These are phyloP conservation scores for Aureobasidium melanogenum DNA, from an alignment of 2,329 filamentous ascomycete genomes.

Conservation along the genomic window DNA sequence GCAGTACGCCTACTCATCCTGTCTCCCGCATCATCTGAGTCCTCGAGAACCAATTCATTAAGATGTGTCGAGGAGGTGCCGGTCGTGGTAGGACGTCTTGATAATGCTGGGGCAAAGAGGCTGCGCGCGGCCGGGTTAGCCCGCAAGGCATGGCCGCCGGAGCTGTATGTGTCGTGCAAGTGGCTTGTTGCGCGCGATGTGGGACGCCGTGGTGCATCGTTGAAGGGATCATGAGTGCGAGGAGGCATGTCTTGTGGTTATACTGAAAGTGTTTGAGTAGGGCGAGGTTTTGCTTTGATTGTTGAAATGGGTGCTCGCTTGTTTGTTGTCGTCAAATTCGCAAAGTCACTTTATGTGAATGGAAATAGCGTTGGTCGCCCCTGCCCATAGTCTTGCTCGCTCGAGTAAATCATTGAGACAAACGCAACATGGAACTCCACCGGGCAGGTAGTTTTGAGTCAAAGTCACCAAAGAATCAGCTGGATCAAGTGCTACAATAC, in stretches of 20 bases:
- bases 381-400: neutral
- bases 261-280: neutral
- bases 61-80: neutral
- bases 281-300: no score
- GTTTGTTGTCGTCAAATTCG: neutral
- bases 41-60: conserved; percentile 7
- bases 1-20: neutral
- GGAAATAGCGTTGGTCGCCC: neutral
- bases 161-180: conserved; percentile 4
- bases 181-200: neutral
- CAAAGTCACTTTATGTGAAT: neutral
- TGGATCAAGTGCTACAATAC: neutral
- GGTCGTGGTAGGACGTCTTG: neutral
- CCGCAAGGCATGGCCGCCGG: neutral
- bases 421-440: no score
- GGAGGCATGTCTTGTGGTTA: neutral
- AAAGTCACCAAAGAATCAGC: no score
- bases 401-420: no score
- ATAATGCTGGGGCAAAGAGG: conserved; percentile 9
- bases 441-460: no score
- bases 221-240: conserved; percentile 6
- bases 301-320: neutral
- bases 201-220: conserved; percentile 7
- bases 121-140: conserved; percentile 6
- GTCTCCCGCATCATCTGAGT: conserved; percentile 4